Base-by-base conservation (phyloP, 768 basidiomycete species). In the Pleurotus ostreatus region DNA sequence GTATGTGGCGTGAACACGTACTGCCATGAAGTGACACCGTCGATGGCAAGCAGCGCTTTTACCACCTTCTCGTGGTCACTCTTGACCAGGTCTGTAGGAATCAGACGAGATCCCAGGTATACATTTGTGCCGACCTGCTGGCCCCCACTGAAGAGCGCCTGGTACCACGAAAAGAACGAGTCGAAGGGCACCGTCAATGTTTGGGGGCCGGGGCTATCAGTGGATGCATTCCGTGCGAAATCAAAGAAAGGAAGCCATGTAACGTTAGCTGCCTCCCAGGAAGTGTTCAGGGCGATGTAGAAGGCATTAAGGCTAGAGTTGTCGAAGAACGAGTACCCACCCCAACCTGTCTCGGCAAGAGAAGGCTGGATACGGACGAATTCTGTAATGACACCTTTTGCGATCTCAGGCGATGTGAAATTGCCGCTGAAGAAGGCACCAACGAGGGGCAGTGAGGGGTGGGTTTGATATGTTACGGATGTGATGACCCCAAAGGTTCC, bases 401-500 rank as follows among this genome's bases (percentile, higher is more conserved):
- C 63, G 1, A 60, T 56, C 4, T 66, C 63, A 1, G 66, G 59
- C 6, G 71, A 68, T 0, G 74, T 63, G 45, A 70, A 66, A 57
- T 71, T 74, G 6, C 65, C 69, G 1, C 57, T 46, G 46, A 75
- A 65, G 34, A 57, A 40, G 16, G 63, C 66, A 9, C 60, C 48
- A 16, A 65, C 65, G 55, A 76, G 44, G 4, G 78, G 76, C 9
- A 69, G 58, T 8, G 57, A 18, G 2, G 75, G 71, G 49, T 80
- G 70, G 0, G 76, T 79, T 49, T 63, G 62, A 58, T 81, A 81
- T 0, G 79, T 79, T 4, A 72, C 74, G 1, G 75, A 76, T 2
- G 73, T 74, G 48, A 82, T 66, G 16, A 82, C 68, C 5, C 77
- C 80, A 46, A 68, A 82, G 0, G 77, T 81, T 11, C 76, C 72